A percentile compares a stretch with the other conserved stretches of the same genome.
phyloP scores from a whole-genome alignment of 441 rosid genomes.

The Manihot esculenta region DNA sequence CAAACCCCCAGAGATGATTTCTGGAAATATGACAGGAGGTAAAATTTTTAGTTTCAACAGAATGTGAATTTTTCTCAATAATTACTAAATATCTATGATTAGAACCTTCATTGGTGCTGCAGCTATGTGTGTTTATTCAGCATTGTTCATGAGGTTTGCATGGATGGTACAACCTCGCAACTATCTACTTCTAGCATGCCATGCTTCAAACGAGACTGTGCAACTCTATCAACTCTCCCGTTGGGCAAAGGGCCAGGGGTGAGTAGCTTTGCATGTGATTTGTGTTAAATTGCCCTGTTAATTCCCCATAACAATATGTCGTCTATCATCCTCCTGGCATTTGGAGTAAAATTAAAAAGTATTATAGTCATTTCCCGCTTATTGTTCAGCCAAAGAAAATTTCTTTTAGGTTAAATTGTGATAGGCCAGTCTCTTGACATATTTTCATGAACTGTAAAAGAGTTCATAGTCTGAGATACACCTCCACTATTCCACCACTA shows the following conservation, averaged over 20 bases:
- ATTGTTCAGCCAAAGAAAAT: background rate
- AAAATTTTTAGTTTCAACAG: background rate
- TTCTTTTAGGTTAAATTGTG: background rate
- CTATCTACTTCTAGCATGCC: constrained; percentile 87
- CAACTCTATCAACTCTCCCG: constrained; percentile 89
- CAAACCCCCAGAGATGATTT: constrained; percentile 93
- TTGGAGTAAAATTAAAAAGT: background rate
- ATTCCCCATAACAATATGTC: background rate
- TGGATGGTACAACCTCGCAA: constrained; percentile 99
- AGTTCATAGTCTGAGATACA: background rate
- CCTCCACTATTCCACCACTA: background rate
- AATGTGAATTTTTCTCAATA: background rate
- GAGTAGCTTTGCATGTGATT: constrained; percentile 25
- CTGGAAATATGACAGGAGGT: constrained; percentile 95
- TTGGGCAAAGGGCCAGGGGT: constrained; percentile 88
- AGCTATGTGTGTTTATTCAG: constrained; percentile 88
- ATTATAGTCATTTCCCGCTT: background rate
- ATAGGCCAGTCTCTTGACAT: background rate
- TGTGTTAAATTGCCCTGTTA: background rate
- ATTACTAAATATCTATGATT: constrained; percentile 7
- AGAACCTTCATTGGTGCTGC: constrained; percentile 22
- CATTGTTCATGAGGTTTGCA: constrained; percentile 90
- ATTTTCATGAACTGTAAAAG: background rate
- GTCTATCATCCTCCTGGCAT: background rate
- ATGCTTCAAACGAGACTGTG: constrained; percentile 91